Evolutionary conservation across 345 rosid species (phyloP), one percentile per base, ranked within the genome.

Genomic region (Heritiera fomes): DNA sequence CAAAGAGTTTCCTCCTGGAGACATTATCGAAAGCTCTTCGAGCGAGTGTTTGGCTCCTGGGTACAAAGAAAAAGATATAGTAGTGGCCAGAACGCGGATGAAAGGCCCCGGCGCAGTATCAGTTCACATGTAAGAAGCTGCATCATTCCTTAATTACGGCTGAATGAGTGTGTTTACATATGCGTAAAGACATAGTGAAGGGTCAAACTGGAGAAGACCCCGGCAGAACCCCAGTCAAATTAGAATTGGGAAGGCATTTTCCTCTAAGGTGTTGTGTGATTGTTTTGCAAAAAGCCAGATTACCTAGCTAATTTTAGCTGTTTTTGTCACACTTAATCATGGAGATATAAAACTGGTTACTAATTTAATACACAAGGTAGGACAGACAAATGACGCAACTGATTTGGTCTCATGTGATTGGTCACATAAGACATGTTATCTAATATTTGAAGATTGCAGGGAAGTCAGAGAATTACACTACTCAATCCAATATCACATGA

Each of bases 261-360:
- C 84, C 64, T 47, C 46, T 62, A 79, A 81, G 73, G 71, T 62
- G 71, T 13, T 71, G 66, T 68, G 60, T 77, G 83, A 30, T 81
- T 75, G 80, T 56, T 77, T 65, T 65, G 13, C 60, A 73, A 76
- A 79, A 75, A 85, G 69, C 68, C 78, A 77, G 77, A 72, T 79
- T 74, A 73, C 62, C 87, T 75, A 77, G 80, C 81, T 78, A 85
- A 82, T 59, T 70, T 74, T 60, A 77, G 81, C 80, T 80, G 83
- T 73, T 76, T 40, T 71, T 62, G 14, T 75, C 47, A 10, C 52
- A 49, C 52, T 52, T 64, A 45, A 34, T 34, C 38, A 78, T 32
- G 67, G 32, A 75, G 77, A 28, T 64, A 28, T 11, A 77, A 6
- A 77, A 84, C 79, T 28, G 23, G 62, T 56, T 43, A 53, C 30